These are phyloP conservation scores for Trichomonascaceae sp. DNA, from an alignment of 1,139 yeast species.

Conservation along the genomic window DNA sequence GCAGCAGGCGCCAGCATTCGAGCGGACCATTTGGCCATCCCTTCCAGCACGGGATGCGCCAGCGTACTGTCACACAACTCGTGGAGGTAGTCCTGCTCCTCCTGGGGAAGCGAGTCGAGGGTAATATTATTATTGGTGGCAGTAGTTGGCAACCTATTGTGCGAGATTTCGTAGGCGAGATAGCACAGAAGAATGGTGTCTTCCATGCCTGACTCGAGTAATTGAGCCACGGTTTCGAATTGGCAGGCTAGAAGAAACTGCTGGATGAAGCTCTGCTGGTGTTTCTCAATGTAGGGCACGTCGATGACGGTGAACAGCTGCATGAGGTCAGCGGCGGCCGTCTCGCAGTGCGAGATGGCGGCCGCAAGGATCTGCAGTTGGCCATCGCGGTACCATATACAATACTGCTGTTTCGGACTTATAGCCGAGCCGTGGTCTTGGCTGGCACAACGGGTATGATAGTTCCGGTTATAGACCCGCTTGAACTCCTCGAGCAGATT, in stretches of 20 bases:
- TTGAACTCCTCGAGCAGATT: slow-evolving; percentile 3
- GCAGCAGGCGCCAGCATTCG: slow-evolving; percentile 6
- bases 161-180: slow-evolving; percentile 3
- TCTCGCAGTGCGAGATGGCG: slow-evolving; percentile 6
- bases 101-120: not conserved
- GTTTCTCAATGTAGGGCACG: slow-evolving; percentile 1
- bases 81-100: not conserved
- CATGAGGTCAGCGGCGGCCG: slow-evolving; percentile 1
- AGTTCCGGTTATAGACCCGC: slow-evolving; percentile 1
- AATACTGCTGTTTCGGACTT: slow-evolving; percentile 3
- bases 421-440: too few relatives aligned
- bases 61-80: slow-evolving; percentile 2
- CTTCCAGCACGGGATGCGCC: not conserved
- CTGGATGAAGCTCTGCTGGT: slow-evolving; percentile 4
- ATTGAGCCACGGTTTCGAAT: slow-evolving; percentile 5
- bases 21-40: slow-evolving; percentile 2
- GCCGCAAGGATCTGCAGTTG: slow-evolving; percentile 7
- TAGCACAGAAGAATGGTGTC: slow-evolving; percentile 10
- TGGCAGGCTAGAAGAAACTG: slow-evolving; percentile 3
- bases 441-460: too few relatives aligned
- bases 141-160: not conserved
- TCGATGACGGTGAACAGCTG: slow-evolving; percentile 1
- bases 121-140: not conserved
- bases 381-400: slow-evolving; percentile 10
- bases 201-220: slow-evolving; percentile 10